Conservation (phyloP, 768 basidiomycete genomes). For the Amanita exitialis region DNA sequence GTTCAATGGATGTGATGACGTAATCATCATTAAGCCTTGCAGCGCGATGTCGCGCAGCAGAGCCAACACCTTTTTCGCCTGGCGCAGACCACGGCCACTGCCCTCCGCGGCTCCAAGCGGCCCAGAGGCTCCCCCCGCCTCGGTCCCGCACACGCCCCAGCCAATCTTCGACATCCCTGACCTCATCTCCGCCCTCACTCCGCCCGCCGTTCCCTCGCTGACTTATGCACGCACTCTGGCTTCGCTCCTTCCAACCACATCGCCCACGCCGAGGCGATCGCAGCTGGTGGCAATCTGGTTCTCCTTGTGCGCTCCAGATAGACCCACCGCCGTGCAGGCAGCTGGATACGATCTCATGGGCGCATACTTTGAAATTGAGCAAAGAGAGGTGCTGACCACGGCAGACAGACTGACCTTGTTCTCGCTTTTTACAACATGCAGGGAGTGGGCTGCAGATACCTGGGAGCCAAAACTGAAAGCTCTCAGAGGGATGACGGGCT, state of each 20-base stretch:
- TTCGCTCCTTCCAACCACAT: slow-evolving; percentile 32
- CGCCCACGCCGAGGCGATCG: slow-evolving; percentile 45
- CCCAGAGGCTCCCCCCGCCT: not conserved
- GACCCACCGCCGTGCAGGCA: slow-evolving; percentile 48
- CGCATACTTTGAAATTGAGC: slow-evolving; percentile 51
- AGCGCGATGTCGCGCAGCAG: not conserved
- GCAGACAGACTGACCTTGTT: slow-evolving; percentile 57
- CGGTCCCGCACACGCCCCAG: slow-evolving; percentile 1
- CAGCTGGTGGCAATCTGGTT: slow-evolving; percentile 50
- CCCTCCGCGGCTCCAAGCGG: not conserved
- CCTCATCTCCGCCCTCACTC: slow-evolving; percentile 35
- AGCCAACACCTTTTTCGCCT: not conserved
- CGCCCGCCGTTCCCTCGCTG: slow-evolving; percentile 59
- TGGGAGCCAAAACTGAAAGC: slow-evolving; percentile 68
- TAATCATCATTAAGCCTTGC: not conserved
- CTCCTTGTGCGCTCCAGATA: slow-evolving; percentile 43
- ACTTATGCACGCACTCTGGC: slow-evolving; percentile 54
- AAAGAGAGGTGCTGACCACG: slow-evolving; percentile 26
- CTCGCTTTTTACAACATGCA: slow-evolving; percentile 42
- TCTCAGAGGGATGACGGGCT: slow-evolving; percentile 50
- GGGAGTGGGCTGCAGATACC: slow-evolving; percentile 31
- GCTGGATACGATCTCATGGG: slow-evolving; percentile 66
- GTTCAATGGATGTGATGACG: not conserved
- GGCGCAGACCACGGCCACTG: not conserved
- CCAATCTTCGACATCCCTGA: slow-evolving; percentile 23